Evolutionary conservation across 352 stramenopile species (phyloP), one percentile per base, ranked within the genome.

Genomic region (Peronospora belbahrii): DNA sequence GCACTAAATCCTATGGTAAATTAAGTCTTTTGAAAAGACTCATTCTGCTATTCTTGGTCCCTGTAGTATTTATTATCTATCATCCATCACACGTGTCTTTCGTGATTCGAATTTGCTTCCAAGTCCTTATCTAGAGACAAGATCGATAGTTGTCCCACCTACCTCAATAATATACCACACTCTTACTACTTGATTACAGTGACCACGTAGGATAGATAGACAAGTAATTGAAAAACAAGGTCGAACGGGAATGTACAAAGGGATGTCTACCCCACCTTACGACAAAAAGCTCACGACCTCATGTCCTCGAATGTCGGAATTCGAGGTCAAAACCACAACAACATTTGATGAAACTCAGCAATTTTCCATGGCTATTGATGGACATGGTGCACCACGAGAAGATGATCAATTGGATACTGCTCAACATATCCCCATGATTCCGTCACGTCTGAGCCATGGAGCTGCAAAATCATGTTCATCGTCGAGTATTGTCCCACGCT

Each of bases 391-490:
- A 2, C 36, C 41, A 1, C 59, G 59, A 41, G 62, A 70, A 7
- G 52, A 62, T 22, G 59, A 67, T 9, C 43, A 56, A 15, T 53
- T 68, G 14, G 59, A 69, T 28, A 4, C 46, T 28, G 4, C 46
- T 11, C 60, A 70, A 18, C 53, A 47, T 19, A 56, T 70, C 18
- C 49, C 57, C 15, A 59, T 69, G 48, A 66, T 65, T 11, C 53
- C n/a, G n/a, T n/a, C 52, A 11, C 38, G 65, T 8, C 51, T 62
- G 42, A 53, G 44, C 30, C 57, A 66, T 48, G 56, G 48, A n/a
- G 30, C 41, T 2, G 42, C 45, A 18, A 70, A 59, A 32, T 52
- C 56, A 2, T n/a, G n/a, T n/a, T n/a, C n/a, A 32, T 52, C 42
- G 15, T 56, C 57, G 40, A 59, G 48, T 14, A 34, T 54, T 1